Base-by-base conservation (phyloP, 2,329 filamentous ascomycete genomes). In the Biscogniauxia marginata region DNA sequence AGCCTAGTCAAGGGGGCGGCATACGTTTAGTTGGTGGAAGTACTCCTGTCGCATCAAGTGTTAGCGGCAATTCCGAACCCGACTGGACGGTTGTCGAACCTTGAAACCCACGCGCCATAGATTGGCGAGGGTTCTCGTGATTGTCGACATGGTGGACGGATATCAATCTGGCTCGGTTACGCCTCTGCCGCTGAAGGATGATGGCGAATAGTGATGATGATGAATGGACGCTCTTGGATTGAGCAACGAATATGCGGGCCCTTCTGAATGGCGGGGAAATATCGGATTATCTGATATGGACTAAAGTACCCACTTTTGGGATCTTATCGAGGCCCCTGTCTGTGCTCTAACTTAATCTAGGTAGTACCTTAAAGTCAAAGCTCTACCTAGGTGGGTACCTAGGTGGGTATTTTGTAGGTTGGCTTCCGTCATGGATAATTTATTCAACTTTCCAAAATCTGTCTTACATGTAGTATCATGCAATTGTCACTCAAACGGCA, bases 1-100 rank as follows among this genome's bases (percentile, higher is more conserved):
- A 61, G 53, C 62, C 67, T 63, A 59, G 61, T 61, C 51, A 62
- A 60, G 57, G 63, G 70, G 45, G 59, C 54, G 55, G 81, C 89
- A 78, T 90, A 96, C 90, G 79, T 93, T 87, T 84, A 98, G 84
- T 82, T 98, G 95, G 77, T 90, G 89, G 77, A 86, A 89, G 82
- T 88, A 95, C 75, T 96, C 89, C 92, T 96, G 71, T 67, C 46
- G 67, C 61, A 56, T 59, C 53, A 50, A 60, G 44, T 22, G 71
- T 83, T 71, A 84, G 67, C 65, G 55, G 57, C 46, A 25, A 64
- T 43, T 46, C 8, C 7, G 18, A 22, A 39, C 16, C 34, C 20
- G 8, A 20, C 7, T 13, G 24, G 46, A 20, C n/a, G 46, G 24
- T 52, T 5, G 13, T 58, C 76, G 63, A 76, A 92, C 92, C 88